phyloP scores from a whole-genome alignment of 176 grass and related monocot species.

The Musa schizocarpa region DNA sequence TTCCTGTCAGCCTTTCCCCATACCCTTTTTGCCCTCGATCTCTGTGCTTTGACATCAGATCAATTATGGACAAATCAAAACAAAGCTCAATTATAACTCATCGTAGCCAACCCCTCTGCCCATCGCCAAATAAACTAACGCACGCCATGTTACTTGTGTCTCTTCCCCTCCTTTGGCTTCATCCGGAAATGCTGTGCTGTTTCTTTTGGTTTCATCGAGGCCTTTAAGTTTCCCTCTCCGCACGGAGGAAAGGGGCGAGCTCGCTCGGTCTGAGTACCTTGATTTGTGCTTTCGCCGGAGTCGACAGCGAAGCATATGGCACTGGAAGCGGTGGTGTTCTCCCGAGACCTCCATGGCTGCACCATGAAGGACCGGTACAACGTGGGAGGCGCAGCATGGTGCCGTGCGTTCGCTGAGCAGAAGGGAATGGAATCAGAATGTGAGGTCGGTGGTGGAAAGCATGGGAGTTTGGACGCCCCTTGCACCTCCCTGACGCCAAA shows the following conservation, averaged over 20 bases:
- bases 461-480: slow-evolving; percentile 1
- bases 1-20: neutral
- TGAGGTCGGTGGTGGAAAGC: slow-evolving; percentile 8
- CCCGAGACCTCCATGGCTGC: slow-evolving; percentile 29
- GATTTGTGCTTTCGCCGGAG: neutral
- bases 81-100: neutral
- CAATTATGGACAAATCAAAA: neutral
- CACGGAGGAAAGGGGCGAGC: neutral
- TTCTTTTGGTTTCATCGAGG: neutral
- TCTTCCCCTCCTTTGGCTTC: neutral
- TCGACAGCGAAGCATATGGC: slow-evolving; percentile 31
- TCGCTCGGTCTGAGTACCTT: no score
- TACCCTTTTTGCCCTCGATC: neutral
- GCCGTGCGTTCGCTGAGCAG: no score
- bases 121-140: neutral
- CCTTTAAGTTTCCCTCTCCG: neutral
- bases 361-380: slow-evolving; percentile 11
- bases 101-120: neutral
- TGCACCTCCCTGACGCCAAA: slow-evolving; percentile 27
- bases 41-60: neutral
- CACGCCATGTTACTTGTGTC: neutral
- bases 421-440: slow-evolving; percentile 24
- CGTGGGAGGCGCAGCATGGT: slow-evolving; percentile 17
- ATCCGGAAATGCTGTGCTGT: neutral
- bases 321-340: slow-evolving; percentile 62